Evolutionary conservation across 2,329 filamentous ascomycete species (phyloP), one percentile per base, ranked within the genome.

Genomic region (Thelonectria blattea): DNA sequence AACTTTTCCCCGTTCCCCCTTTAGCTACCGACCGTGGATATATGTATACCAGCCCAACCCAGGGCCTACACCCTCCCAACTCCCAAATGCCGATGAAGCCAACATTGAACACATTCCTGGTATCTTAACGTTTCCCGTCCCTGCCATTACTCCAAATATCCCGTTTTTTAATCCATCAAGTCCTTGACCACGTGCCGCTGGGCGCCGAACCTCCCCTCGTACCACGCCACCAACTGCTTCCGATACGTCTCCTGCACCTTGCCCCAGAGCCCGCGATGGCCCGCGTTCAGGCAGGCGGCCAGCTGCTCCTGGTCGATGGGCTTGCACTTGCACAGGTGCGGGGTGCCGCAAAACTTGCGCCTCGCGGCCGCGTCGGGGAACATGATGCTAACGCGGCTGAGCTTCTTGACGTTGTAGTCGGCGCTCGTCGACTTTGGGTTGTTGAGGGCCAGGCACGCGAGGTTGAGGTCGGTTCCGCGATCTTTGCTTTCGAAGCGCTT

Each of bases 381-480:
- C 51, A 66, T 65, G 58, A 75, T 70, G 63, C 71, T 75, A n/a
- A 75, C 51, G 8, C 73, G 68, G 34, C 66, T 66, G 27, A 75
- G 65, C 20, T 67, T 69, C 24, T 62, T 61, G 70, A 73, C 68
- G 27, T 51, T 58, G 15, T 50, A 55, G n/a, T 41, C 58, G 17
- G 60, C 50, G 15, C 54, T 68, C 1, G 61, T 67, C n/a, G 68
- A 65, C 12, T 60, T 52, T 17, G 69, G 70, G 43, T 72, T 71
- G 39, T 68, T 72, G 22, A 70, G 58, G 1, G 74, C 72, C 7
- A 75, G 45, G 9, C 62, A 67, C 20, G 74, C 72, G 22, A 75
- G 32, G 27, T 75, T 74, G 73, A 73, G 75, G 56, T 69, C 69
- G 52, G 65, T 56, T 2, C 64, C 65, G 6, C 56, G 52, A 14